Base-by-base conservation (phyloP, 2,329 filamentous ascomycete genomes). In the Nigrograna mackinnonii region DNA sequence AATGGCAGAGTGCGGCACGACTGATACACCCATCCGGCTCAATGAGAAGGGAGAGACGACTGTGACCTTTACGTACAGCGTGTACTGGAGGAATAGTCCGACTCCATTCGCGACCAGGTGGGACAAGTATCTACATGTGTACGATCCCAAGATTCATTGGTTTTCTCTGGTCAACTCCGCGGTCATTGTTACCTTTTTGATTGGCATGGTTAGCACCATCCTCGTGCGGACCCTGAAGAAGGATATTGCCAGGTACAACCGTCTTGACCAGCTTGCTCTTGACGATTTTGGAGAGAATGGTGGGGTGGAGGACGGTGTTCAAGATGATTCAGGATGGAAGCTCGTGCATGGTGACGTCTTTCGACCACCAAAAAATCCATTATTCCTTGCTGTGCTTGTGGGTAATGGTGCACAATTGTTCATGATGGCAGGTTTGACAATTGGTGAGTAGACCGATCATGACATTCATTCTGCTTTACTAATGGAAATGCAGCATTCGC, bases 281-380 rank as follows among this genome's bases (percentile, higher is more conserved):
- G 92, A 96, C 47, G 92, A 97, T 64, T 78, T 97, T 24, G 86
- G 87, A 30, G 89, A 88, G 30, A 89, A 85, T 28, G 85, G 79
- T 7, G 72, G 75, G 7, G 77, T 91, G 5, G 92, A 96, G 54
- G 92, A 97, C 60, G 92, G 91, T 22, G 89, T 97, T 1, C 91
- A 96, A 68, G 94, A 99, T 63, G 94, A 99, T 68, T 96, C 91
- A 7, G 94, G 94, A 47, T 99, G 94, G 94, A 99, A 99, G 72
- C 75, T 99, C 35, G 91, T 99, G 1, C 94, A 99, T 60, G 94
- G 94, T 40, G 94, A 99, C 67, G 92, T 97, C 22, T 99, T 99
- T 79, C 87, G 94, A 43, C 85, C 86, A 9, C 94, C 94, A 3
- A 83, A 85, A 52, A 85, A 88, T 46, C 88, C 91, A 1, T 79